These are phyloP conservation scores for Rhodotorula babjevae DNA, from an alignment of 768 basidiomycete species.

Conservation along the genomic window DNA sequence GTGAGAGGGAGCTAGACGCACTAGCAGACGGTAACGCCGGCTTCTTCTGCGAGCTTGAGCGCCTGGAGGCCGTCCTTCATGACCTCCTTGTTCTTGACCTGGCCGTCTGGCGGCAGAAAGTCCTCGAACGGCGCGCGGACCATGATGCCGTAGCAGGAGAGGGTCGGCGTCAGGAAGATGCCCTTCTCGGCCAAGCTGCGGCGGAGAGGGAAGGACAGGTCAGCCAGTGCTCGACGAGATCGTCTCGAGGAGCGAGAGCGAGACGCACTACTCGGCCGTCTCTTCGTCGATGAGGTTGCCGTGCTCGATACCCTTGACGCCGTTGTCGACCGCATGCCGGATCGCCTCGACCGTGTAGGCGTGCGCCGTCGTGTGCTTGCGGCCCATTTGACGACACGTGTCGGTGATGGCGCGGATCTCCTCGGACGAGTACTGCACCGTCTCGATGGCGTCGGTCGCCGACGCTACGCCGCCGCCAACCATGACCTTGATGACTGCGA, in stretches of 20 bases:
- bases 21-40: conserved; percentile 45
- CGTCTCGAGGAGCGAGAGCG: too few relatives aligned
- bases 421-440: conserved; percentile 51
- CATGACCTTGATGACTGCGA: conserved; percentile 49
- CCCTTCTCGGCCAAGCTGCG: conserved; percentile 50
- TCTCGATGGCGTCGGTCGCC: conserved; percentile 52
- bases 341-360: conserved; percentile 50
- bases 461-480: conserved; percentile 51
- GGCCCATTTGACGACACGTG: conserved; percentile 51
- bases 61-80: conserved; percentile 51
- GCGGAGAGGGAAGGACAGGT: not conserved
- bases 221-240: too few relatives aligned
- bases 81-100: conserved; percentile 51
- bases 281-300: conserved; percentile 51
- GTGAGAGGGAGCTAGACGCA: conserved; percentile 45
- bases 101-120: conserved; percentile 49
- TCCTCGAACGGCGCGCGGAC: conserved; percentile 51
- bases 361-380: conserved; percentile 46
- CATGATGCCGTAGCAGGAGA: conserved; percentile 52
- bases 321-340: conserved; percentile 52
- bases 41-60: conserved; percentile 50
- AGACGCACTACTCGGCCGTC: conserved; percentile 47
- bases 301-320: conserved; percentile 53
- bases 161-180: conserved; percentile 52
- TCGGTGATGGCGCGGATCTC: conserved; percentile 52